Conservation (phyloP, 202 grass and related monocot species). For the Zizania palustris region DNA sequence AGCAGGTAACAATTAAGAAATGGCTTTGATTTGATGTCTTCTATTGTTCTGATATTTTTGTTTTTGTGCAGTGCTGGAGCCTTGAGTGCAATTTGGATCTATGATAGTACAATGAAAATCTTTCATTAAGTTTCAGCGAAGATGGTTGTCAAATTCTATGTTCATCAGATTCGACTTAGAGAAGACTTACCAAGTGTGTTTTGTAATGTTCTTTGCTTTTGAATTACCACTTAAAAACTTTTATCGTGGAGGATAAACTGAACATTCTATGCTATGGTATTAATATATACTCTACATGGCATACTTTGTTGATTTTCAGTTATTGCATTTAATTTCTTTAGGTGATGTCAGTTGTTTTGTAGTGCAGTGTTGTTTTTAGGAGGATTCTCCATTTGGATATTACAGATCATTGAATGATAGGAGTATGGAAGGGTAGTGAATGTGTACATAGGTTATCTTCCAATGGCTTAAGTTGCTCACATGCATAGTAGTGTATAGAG, state of each 20-base stretch:
- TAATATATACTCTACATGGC: slow-evolving; percentile 10
- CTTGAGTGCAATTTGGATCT: no score
- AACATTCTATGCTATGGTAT: slow-evolving; percentile 29
- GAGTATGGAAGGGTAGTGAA: slow-evolving; percentile 29
- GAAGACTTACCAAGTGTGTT: no score
- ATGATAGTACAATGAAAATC: no score
- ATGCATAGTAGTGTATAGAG: slow-evolving; percentile 46
- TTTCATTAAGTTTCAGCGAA: no score
- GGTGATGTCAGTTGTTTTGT: slow-evolving; percentile 20
- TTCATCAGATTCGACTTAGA: no score
- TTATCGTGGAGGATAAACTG: slow-evolving; percentile 71
- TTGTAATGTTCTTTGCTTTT: no score
- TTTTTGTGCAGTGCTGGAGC: no score
- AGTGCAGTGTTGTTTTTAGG: slow-evolving; percentile 48
- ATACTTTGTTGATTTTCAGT: slow-evolving; percentile 34
- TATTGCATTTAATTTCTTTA: slow-evolving; percentile 34
- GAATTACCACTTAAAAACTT: no score
- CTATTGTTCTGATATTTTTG: no score
- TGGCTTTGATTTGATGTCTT: no score
- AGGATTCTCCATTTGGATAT: slow-evolving; percentile 80
- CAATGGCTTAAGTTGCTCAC: slow-evolving; percentile 22
- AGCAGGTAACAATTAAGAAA: no score
- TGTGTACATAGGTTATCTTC: slow-evolving; percentile 46
- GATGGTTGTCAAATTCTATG: no score
- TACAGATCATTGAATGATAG: slow-evolving; percentile 36